These are phyloP conservation scores for Grigorovia yakushimaensis DNA, from an alignment of 805 yeast species.

Conservation along the genomic window DNA sequence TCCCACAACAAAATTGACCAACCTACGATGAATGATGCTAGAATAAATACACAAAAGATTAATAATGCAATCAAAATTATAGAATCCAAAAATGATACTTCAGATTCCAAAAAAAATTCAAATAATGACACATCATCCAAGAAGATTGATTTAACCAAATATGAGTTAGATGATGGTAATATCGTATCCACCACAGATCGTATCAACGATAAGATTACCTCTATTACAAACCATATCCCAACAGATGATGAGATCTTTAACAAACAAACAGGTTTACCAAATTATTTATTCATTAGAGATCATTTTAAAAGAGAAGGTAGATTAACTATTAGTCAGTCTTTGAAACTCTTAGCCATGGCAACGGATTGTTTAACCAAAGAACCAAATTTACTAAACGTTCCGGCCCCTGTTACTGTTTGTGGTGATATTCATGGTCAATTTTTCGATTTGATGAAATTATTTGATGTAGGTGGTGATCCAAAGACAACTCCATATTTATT, in stretches of 20 bases:
- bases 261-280: constrained; percentile 52
- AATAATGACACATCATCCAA: neutral
- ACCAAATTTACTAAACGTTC: constrained; percentile 70
- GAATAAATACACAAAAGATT: constrained; percentile 45
- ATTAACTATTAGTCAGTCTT: constrained; percentile 57
- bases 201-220: constrained; percentile 42
- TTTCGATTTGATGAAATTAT: constrained; percentile 78
- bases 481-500: constrained; percentile 65
- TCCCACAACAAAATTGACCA: no score
- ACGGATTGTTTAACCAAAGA: constrained; percentile 54
- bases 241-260: constrained; percentile 57
- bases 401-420: constrained; percentile 91
- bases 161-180: constrained; percentile 43
- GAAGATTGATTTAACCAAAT: constrained; percentile 29
- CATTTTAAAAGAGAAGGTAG: constrained; percentile 81
- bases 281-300: constrained; percentile 55
- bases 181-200: constrained; percentile 41
- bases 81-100: constrained; percentile 32
- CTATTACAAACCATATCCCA: constrained; percentile 61
- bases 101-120: neutral
- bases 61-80: constrained; percentile 58
- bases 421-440: constrained; percentile 98
- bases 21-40: constrained; percentile 18
- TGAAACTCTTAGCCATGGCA: constrained; percentile 55
- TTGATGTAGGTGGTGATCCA: constrained; percentile 92